These are phyloP conservation scores for maize (Zea mays) DNA, from an alignment of 176 grass and related monocot species.

Conservation along the genomic window DNA sequence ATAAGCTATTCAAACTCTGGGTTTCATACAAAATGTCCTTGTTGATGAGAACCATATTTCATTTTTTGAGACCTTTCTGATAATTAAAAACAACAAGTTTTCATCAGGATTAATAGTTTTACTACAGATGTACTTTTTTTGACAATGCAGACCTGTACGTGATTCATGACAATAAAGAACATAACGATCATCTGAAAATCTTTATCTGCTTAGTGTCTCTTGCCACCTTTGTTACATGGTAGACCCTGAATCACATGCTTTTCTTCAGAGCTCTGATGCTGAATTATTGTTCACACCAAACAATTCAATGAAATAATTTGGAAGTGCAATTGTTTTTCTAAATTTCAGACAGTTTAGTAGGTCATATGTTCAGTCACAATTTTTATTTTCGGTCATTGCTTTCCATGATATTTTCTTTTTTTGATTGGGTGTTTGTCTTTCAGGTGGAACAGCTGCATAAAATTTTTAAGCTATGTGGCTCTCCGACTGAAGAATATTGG, in stretches of 20 bases:
- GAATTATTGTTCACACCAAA: not conserved
- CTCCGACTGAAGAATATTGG: constrained; percentile 85
- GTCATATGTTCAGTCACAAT: not conserved
- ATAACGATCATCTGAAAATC: constrained; percentile 17
- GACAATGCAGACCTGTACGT: not conserved
- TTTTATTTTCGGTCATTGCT: not conserved
- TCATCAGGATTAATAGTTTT: not conserved
- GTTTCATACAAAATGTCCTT: constrained; percentile 21
- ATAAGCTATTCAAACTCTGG: not conserved
- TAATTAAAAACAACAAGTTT: not conserved
- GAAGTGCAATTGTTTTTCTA: not conserved
- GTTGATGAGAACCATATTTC: not conserved
- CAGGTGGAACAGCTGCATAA: constrained; percentile 95
- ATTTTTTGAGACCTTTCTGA: not conserved
- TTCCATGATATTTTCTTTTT: constrained; percentile 1
- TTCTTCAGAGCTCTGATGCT: constrained; percentile 4
- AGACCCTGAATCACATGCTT: constrained; percentile 1
- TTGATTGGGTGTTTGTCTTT: constrained; percentile 29
- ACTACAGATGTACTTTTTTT: not conserved
- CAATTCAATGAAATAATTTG: constrained; percentile 1
- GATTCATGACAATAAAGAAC: constrained; percentile 1
- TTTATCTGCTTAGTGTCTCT: not conserved
- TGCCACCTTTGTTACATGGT: not conserved
- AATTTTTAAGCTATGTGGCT: constrained; percentile 91
- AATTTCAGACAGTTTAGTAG: not conserved